Evolutionary conservation across 805 yeast genomes (phyloP), one percentile per base, ranked within the genome.

Genomic region (Saccharomycopsis sp.): DNA sequence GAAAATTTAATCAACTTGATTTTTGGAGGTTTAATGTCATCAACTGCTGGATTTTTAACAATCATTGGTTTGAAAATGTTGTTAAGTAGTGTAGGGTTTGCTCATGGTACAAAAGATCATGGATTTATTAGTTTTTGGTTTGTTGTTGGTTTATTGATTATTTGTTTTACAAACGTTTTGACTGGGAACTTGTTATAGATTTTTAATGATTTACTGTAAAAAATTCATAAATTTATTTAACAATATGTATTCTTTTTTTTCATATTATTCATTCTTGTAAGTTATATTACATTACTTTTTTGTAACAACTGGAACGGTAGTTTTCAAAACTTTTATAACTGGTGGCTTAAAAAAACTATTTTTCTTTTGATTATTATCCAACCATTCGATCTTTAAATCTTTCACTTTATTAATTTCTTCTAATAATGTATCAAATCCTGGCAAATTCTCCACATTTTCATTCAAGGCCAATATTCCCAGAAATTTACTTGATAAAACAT

Each of bases 21-120:
- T 2, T 76, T 80, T 57, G 94, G 88, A 0, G 46, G 70, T 0
- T 61, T 86, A 12, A 67, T 89, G 54, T 72, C 82, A 3, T 54
- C 79, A 3, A 87, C 96, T 0, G 70, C 89, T 25, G 96, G 97
- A 0, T 88, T 88, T 53, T 64, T 88, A 51, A 65, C 79, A 0
- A 80, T 80, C n/a, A 79, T 88, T 36, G 81, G 87, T 0, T 60
- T 86, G 33, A 88, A 87, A 50, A 83, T 88, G 94, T 78, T 83
- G 53, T 82, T 87, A 9, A 74, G 88, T 15, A 84, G 94, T 0
- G 72, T 85, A 23, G 70, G 78, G 1, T 85, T 85, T 56, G 87
- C 92, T 26, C 94, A 88, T 5, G 63, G 72, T 21, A n/a, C 17
- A 19, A 34, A 19, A 5, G 29, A 15, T 3, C 80, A 79, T 41